These are phyloP conservation scores for Pyropia yezoensis DNA, from an alignment of 23 red algal genomes.

Conservation along the genomic window DNA sequence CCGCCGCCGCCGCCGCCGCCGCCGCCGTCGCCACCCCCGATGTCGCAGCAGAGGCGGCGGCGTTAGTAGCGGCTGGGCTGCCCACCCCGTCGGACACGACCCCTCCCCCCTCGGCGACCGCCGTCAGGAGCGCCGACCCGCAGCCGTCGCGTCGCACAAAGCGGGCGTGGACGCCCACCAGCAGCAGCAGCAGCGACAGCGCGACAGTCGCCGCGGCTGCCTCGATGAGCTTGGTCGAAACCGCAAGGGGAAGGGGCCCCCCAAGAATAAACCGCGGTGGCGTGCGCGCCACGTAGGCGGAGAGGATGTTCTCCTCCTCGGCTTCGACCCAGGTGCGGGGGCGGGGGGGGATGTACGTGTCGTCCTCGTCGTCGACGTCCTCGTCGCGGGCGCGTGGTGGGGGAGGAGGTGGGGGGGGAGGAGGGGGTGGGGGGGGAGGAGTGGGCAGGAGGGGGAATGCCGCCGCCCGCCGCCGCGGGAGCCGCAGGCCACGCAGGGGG, in stretches of 20 bases:
- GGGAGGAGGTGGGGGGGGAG: no score
- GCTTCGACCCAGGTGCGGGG: no score
- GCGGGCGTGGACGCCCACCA: slow-evolving; percentile 42
- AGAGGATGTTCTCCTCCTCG: no score
- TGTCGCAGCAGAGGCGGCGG: slow-evolving; percentile 9
- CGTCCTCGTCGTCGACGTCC: no score
- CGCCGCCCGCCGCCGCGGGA: no score
- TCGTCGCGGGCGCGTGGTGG: no score
- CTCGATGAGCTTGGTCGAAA: slow-evolving; percentile 24
- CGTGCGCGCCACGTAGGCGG: no score
- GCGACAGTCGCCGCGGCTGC: slow-evolving; percentile 30
- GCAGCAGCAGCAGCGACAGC: slow-evolving; percentile 39
- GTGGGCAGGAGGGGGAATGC: no score
- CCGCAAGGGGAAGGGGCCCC: slow-evolving; percentile 8
- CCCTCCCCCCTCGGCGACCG: slow-evolving; percentile 1
- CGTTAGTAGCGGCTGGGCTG: slow-evolving; percentile 6
- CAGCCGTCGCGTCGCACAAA: slow-evolving; percentile 64
- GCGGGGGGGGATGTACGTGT: no score
- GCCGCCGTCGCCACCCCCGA: background rate
- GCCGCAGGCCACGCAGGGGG: no score
- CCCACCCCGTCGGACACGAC: background rate
- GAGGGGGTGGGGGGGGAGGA: no score
- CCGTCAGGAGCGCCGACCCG: slow-evolving; percentile 16
- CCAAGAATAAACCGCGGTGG: no score
- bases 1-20: background rate